Evolutionary conservation across 129 eudicot species (phyloP).

Genomic region (Pittosporum tobira): DNA sequence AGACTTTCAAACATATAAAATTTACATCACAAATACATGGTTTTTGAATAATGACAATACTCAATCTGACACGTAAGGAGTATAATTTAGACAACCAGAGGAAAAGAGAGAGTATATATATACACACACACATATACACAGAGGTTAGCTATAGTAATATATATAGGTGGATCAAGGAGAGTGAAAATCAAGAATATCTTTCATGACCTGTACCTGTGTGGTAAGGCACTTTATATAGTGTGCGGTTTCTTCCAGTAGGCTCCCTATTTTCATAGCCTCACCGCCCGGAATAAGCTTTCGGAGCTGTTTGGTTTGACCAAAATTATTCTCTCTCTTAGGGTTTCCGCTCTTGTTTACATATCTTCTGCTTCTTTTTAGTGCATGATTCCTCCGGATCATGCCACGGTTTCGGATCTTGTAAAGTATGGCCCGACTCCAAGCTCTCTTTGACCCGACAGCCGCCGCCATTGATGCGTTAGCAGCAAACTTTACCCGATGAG

Average conservation of each 20-base stretch:
- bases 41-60: background rate
- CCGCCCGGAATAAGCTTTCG: conserved; percentile 77
- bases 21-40: too few species aligned
- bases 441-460: conserved; percentile 47
- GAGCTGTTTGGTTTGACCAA: conserved; percentile 34
- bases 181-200: conserved; percentile 43
- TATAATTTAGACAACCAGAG: too few species aligned
- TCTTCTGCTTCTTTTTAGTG: conserved; percentile 10
- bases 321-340: conserved; percentile 18
- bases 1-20: too few species aligned
- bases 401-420: conserved; percentile 29
- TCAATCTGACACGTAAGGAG: background rate
- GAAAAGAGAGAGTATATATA: background rate
- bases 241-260: conserved; percentile 75
- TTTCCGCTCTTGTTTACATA: conserved; percentile 12
- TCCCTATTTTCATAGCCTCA: conserved; percentile 41
- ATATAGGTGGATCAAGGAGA: conserved; percentile 20
- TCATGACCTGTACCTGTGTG: conserved; percentile 78
- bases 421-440: conserved; percentile 79
- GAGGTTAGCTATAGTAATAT: background rate
- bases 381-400: background rate
- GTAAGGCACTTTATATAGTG: conserved; percentile 69
- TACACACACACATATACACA: conserved; percentile 8
- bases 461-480: conserved; percentile 72
- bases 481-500: conserved; percentile 43